These are phyloP conservation scores for Boeremia lycopersici DNA, from an alignment of 2,329 filamentous ascomycete species.

Conservation along the genomic window DNA sequence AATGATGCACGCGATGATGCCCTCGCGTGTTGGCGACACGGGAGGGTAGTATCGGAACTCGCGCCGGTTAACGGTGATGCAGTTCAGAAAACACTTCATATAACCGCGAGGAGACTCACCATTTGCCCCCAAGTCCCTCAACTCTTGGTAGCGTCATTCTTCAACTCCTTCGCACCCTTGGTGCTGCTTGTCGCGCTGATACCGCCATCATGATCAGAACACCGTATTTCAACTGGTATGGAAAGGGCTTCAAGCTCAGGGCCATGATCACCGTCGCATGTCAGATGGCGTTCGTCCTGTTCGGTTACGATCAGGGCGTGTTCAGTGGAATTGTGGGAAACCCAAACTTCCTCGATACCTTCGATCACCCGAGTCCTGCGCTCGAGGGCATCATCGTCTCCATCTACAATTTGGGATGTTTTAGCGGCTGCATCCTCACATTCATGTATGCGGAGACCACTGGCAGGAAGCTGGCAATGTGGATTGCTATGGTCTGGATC, in stretches of 20 bases:
- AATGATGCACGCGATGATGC: neutral
- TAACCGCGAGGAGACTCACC: slow-evolving; percentile 2
- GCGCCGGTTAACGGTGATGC: neutral
- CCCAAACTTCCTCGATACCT: slow-evolving; percentile 47
- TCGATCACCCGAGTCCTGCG: slow-evolving; percentile 46
- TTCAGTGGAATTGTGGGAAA: slow-evolving; percentile 52
- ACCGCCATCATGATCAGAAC: slow-evolving; percentile 24
- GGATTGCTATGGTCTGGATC: slow-evolving; percentile 53
- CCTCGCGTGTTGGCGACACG: slow-evolving; percentile 1
- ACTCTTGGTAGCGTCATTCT: neutral
- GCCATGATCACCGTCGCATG: slow-evolving; percentile 39
- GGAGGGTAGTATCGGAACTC: slow-evolving; percentile 2
- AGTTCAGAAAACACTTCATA: neutral
- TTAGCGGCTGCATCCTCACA: slow-evolving; percentile 46
- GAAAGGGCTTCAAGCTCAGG: slow-evolving; percentile 34
- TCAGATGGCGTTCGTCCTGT: slow-evolving; percentile 40
- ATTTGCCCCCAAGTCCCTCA: neutral
- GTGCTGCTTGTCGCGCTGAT: neutral
- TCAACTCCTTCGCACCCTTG: neutral
- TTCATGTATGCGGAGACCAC: slow-evolving; percentile 48
- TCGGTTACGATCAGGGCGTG: slow-evolving; percentile 48
- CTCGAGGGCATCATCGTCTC: slow-evolving; percentile 53
- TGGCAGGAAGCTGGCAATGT: slow-evolving; percentile 48
- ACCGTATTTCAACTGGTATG: slow-evolving; percentile 36
- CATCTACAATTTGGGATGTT: slow-evolving; percentile 50